Evolutionary conservation across 805 yeast species (phyloP).

Genomic region (Yueomyces sp.): DNA sequence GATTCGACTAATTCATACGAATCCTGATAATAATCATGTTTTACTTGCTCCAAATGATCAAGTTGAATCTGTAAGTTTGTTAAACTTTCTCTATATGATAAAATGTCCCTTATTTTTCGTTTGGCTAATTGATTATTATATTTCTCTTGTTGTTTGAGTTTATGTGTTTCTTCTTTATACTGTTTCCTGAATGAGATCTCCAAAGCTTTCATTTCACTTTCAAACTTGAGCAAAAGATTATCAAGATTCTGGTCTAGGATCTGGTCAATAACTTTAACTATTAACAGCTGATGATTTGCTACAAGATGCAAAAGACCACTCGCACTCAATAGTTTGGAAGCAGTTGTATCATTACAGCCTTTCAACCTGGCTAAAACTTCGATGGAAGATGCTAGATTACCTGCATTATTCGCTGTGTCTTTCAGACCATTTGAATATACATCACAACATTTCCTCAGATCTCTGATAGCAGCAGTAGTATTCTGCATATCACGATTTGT

Average conservation of each 20-base stretch:
- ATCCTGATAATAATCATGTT: constrained; percentile 60
- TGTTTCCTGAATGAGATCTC: constrained; percentile 42
- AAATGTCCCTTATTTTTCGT: constrained; percentile 47
- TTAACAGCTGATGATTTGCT: constrained; percentile 63
- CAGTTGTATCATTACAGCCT: constrained; percentile 40
- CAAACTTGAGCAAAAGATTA: constrained; percentile 32
- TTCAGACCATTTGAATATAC: constrained; percentile 31
- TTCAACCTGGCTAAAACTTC: constrained; percentile 50
- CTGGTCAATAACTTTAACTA: constrained; percentile 43
- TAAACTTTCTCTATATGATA: constrained; percentile 54
- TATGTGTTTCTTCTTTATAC: constrained; percentile 37
- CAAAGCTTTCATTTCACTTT: constrained; percentile 29
- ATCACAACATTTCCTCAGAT: constrained; percentile 34
- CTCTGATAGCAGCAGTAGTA: constrained; percentile 35
- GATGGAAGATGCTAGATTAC: constrained; percentile 56
- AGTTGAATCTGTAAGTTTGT: constrained; percentile 57
- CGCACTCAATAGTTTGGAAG: constrained; percentile 55
- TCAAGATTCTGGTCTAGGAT: constrained; percentile 42
- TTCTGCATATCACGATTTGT: constrained; percentile 45
- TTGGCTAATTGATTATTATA: constrained; percentile 47
- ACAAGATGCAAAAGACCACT: constrained; percentile 68
- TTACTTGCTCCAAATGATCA: constrained; percentile 65
- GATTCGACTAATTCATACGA: constrained; percentile 49
- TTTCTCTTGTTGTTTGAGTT: constrained; percentile 45
- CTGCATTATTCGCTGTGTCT: constrained; percentile 39